Base-by-base conservation (phyloP, 345 rosid genomes). In the Geranium rotundifolium region DNA sequence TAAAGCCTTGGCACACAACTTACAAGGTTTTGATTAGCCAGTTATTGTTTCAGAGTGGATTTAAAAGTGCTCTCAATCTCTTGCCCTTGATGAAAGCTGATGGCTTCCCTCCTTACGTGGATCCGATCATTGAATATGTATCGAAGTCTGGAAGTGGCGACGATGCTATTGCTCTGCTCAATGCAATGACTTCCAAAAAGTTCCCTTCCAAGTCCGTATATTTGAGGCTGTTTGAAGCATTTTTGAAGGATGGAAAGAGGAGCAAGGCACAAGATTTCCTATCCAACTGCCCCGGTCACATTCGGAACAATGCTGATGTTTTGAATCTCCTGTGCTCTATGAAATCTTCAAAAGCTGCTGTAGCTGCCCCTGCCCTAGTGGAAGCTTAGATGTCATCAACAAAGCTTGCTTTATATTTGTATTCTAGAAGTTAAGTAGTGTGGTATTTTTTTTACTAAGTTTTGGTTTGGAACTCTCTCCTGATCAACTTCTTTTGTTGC, bases 271-370 rank as follows among this genome's bases (percentile, higher is more conserved):
- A 85, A 30, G 92, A 88, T 76, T 73, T 88, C 60, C 75, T 93
- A 70, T 76, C 88, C 27, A 69, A 78, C 61, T 88, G 92, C 71
- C 97, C 97, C 10, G 68, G 72, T 41, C 71, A 71, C 65, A 67
- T 90, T 70, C 95, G 95, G 27, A 80, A 81, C 76, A 75, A 82
- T 76, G 82, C 92, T 12, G 96, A 90, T 78, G 85, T 88, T 71
- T 73, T 88, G 75, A 77, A 85, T 79, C 87, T 93, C 73, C 88
- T 93, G 69, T 74, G 57, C 73, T 73, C 86, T 59, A 74, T 71
- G 37, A 72, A 74, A 66, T 64, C 34, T 54, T 58, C 57, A 54
- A 46, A 68, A 57, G 64, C 80, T 31, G 30, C 75, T 49, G 73
- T 59, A 34, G 57, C 77, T 57, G 76, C 73, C 57, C 72, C 70